Percentiles rank a stretch among this genome's conserved stretches.
phyloP scores from a whole-genome alignment of 441 rosid genomes.

The Omphalea diandra region DNA sequence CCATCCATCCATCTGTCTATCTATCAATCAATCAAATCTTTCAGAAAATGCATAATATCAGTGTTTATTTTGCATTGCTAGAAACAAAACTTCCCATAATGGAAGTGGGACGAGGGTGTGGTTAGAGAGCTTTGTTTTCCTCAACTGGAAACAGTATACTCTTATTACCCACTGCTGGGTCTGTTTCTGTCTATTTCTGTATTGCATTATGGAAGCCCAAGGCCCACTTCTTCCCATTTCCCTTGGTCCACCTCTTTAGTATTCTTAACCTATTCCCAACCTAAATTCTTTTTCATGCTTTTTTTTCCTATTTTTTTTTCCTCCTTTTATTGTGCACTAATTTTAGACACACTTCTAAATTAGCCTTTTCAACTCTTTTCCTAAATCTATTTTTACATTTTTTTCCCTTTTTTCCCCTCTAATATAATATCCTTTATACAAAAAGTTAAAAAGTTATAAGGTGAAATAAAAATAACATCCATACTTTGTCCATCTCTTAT shows the following conservation, averaged over 20 bases:
- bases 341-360: background rate
- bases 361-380: no score
- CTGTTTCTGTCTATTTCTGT: background rate
- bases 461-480: no score
- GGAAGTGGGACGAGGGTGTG: conserved; percentile 48
- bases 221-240: no score
- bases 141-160: conserved; percentile 44
- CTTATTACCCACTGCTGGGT: no score
- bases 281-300: background rate
- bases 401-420: no score
- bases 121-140: conserved; percentile 38
- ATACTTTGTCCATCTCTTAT: no score
- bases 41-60: background rate
- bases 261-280: background rate
- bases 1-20: background rate
- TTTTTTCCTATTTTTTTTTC: background rate
- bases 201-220: background rate
- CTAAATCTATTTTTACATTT: no score
- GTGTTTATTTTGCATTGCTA: background rate
- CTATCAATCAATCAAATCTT: background rate
- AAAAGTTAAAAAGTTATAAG: no score
- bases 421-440: no score
- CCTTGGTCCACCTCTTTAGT: background rate
- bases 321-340: background rate
- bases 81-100: conserved; percentile 53